Base-by-base conservation (phyloP, 768 basidiomycete genomes). In the Lactarius tabidus region DNA sequence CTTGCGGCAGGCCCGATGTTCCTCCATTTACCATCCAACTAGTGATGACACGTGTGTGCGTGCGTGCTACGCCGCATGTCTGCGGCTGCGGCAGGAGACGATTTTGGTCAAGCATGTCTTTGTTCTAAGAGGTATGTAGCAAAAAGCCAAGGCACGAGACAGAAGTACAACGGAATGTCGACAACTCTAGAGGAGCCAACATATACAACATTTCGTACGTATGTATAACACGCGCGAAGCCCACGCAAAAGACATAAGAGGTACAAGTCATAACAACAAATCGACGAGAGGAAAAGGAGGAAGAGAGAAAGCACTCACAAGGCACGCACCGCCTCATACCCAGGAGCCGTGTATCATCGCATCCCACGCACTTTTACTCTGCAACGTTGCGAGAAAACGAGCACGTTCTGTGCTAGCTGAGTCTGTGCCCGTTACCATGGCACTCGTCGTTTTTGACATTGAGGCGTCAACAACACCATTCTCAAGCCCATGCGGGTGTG, bases 301-400 rank as follows among this genome's bases (percentile, higher is more conserved):
- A 18, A 35, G 26, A 29, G 52, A 61, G 43, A 61, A 23, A 51
- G 43, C 23, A 23, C 38, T 26, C 29, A 15, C 14, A 45, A 45
- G n/a, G 10, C 12, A 58, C 51, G 20, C 14, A 29, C 36, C 43
- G 12, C 6, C 14, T 79, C 72, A 86, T n/a, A 85, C 81, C 72
- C 84, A 87, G 38, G 84, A 84, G 36, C 86, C 86, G 71, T 88
- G 86, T 52, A 88, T 84, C 63, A 88, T 75, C 2, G 85, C 85
- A 65, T 88, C 86, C 85, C 85, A 88, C 18, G 85, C 84, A 63
- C 82, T 82, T 76, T 87, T 85, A 29, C 78, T 78, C 72, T 84
- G 82, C 64, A 88, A 74, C 56, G 84, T 82, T 73, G 83, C 78
- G 66, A 88, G 71, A 69, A 86, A 83, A 71, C 79, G 83, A 59